Evolutionary conservation across 2,329 filamentous ascomycete species (phyloP), one percentile per base, ranked within the genome.

Genomic region (Exophiala dermatitidis): DNA sequence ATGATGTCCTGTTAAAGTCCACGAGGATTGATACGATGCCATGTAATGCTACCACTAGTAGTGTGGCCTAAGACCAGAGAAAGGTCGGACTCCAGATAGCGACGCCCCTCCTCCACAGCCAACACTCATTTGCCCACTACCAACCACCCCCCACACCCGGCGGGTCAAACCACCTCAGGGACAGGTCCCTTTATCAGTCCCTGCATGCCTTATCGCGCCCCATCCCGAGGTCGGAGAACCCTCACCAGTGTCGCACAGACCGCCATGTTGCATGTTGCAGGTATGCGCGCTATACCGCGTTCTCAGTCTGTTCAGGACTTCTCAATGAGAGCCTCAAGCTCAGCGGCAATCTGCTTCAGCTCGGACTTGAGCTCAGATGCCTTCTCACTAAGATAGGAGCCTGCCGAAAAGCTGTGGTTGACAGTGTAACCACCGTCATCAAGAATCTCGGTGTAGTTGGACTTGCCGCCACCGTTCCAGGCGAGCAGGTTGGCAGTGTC

Each of bases 381-480:
- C 64, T 74, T 72, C 57, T 75, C 68, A 44, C 73, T 68, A 54
- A 78, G 63, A 46, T 68, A 67, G 54, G 69, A 67, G 49, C 70
- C 67, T 59, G 68, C 68, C 42, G 61, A 51, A 36, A 69, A 68
- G n/a, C 40, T 37, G 10, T 52, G 54, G 60, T 69, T 65, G 51
- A 72, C 63, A 48, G 71, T 64, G 77, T 90, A 91, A 66, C 81
- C 77, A 66, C 88, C 87, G 64, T 82, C 77, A 64, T 82, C 74
- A 60, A 95, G 73, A 66, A 96, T 95, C 65, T 86, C 77, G 57
- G 81, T 80, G 82, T 88, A 96, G 85, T 98, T 95, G 76, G 80
- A 84, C 69, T 82, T 86, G 68, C 93, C 93, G 75, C 90, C 94
- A 70, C 94, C 93, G 82, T 98, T 98, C 91, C 90, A 98, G 72